These are phyloP conservation scores for Yarrowia alimentaria DNA, from an alignment of 805 yeast genomes.

Conservation along the genomic window DNA sequence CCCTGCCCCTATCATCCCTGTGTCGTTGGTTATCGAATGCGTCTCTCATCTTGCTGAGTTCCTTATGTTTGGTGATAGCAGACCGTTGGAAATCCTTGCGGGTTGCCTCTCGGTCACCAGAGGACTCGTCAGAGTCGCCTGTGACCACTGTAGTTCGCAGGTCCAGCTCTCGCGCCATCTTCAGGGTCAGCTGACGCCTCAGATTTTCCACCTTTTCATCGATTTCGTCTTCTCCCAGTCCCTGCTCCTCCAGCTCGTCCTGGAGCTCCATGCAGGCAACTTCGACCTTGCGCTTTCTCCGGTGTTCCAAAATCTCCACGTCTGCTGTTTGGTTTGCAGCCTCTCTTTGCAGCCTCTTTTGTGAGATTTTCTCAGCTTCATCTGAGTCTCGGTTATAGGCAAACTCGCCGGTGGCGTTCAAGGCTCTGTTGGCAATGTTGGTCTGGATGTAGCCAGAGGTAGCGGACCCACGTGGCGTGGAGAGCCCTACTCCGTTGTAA, in stretches of 20 bases:
- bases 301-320: slow-evolving; percentile 35
- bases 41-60: slow-evolving; percentile 16
- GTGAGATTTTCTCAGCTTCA: slow-evolving; percentile 20
- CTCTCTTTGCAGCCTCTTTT: slow-evolving; percentile 28
- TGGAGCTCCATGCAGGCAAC: slow-evolving; percentile 35
- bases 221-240: slow-evolving; percentile 19
- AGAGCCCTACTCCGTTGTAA: slow-evolving; percentile 42
- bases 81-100: slow-evolving; percentile 18
- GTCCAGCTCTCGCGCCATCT: slow-evolving; percentile 17
- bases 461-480: slow-evolving; percentile 40
- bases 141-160: slow-evolving; percentile 14
- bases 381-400: slow-evolving; percentile 30
- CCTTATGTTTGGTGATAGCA: slow-evolving; percentile 11
- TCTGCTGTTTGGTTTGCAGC: slow-evolving; percentile 33
- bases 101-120: slow-evolving; percentile 6
- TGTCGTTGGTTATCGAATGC: slow-evolving; percentile 7
- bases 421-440: slow-evolving; percentile 32
- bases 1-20: slow-evolving; percentile 13
- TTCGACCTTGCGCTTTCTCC: slow-evolving; percentile 36
- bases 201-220: slow-evolving; percentile 6
- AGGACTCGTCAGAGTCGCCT: no score
- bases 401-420: slow-evolving; percentile 32
- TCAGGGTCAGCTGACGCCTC: slow-evolving; percentile 19
- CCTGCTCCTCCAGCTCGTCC: slow-evolving; percentile 35
- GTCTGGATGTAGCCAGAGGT: slow-evolving; percentile 41